A percentile compares a stretch with the other conserved stretches of the same genome.
Conservation (phyloP, 352 stramenopile species). For the Phytophthora hybrid region DNA sequence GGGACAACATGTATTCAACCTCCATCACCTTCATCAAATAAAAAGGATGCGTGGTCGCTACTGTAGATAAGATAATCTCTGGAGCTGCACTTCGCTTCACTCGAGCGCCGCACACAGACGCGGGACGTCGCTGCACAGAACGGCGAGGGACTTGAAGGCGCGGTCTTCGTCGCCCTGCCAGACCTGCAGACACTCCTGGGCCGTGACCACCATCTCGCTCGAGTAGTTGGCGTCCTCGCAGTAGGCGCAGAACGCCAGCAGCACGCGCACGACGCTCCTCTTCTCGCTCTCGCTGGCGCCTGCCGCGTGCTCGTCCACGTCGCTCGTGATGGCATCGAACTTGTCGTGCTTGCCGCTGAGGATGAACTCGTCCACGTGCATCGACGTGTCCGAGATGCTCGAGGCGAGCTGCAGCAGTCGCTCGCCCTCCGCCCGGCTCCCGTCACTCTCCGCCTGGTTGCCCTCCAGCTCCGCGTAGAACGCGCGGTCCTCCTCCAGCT, state of each 20-base stretch:
- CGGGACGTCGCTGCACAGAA: conserved; percentile 71
- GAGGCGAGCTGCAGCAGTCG: conserved; percentile 47
- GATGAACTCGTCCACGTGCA: conserved; percentile 70
- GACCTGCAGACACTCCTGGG: conserved; percentile 69
- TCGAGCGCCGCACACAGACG: conserved; percentile 56
- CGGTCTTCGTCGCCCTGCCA: conserved; percentile 74
- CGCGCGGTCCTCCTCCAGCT: conserved; percentile 40
- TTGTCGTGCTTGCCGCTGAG: conserved; percentile 62
- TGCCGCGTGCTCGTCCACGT: conserved; percentile 51
- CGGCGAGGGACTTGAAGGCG: conserved; percentile 76
- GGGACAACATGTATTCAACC: not conserved
- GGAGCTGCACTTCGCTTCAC: conserved; percentile 19
- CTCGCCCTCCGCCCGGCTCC: conserved; percentile 32
- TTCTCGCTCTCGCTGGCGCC: conserved; percentile 47
- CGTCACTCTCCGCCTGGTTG: conserved; percentile 30
- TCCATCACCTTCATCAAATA: not conserved
- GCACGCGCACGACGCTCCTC: conserved; percentile 59
- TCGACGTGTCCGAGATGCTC: conserved; percentile 41
- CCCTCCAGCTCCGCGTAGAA: conserved; percentile 42
- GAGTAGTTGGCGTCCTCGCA: conserved; percentile 72
- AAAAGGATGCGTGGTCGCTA: not conserved
- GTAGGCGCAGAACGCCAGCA: conserved; percentile 82
- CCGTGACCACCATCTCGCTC: conserved; percentile 68
- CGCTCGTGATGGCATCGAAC: conserved; percentile 53
- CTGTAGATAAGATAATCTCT: too few species aligned